Base-by-base conservation (phyloP, 164 flowering plant species). In the Dillenia suffruticosa region DNA sequence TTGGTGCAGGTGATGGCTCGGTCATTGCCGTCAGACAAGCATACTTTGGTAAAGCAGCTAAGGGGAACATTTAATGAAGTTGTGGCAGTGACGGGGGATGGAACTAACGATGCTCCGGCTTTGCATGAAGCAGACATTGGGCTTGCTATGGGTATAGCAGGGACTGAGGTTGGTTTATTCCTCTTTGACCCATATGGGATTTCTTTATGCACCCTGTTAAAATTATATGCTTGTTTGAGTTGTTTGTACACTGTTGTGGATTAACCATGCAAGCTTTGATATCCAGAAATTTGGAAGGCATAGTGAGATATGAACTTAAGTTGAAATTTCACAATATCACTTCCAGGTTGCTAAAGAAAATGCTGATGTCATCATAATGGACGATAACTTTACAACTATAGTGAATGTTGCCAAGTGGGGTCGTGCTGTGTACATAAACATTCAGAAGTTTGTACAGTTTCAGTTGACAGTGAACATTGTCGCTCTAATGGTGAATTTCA, bases 321-420 rank as follows among this genome's bases (percentile, higher is more conserved):
- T 32, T 32, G 40, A 32, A 32, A 32, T 32, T 32, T 6, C 40
- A 32, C 40, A 15, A 40, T 15, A 43, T 46, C 15, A 46, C 45
- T 12, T 55, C 46, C 88, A 90, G 97, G 97, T 90, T 67, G 97
- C 97, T 2, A 90, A 88, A 80, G 95, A 88, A 75, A 88, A 78
- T 73, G 90, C 95, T 0, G 97, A 88, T 76, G 84, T 90, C 61
- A 82, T 90, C 61, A 81, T 88, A 52, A 65, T 90, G 87, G 92
- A 90, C 64, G 96, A 91, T 60, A 88, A 91, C 51, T 91, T 88
- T 58, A 22, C 63, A 2, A 91, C 93, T 3, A 91, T 91, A 52
- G 88, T 88, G 15, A 85, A 82, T 58, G 93, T 88, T 6, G 91
- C 87, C 40, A 85, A 67, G 78, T 89, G 96, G 96, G 96, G 96